phyloP scores from a whole-genome alignment of 768 basidiomycete genomes.

The Tylopilus cervinicoccineus region DNA sequence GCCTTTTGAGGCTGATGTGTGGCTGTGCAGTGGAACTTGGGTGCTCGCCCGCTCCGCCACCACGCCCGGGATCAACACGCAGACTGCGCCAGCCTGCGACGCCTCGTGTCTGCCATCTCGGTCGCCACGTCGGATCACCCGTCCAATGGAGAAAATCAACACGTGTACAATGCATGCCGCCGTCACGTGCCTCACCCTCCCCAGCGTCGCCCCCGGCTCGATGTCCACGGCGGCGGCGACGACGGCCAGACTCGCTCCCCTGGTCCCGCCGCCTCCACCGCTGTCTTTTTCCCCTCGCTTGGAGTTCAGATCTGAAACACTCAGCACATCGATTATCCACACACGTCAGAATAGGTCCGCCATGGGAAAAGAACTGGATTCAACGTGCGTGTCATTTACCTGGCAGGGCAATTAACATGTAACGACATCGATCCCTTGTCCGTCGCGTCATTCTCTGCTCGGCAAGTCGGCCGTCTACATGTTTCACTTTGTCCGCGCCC shows the following conservation, averaged over 20 bases:
- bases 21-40: no score
- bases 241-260: no score
- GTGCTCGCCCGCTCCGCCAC: no score
- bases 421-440: conserved; percentile 3
- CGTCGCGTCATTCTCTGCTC: conserved; percentile 1
- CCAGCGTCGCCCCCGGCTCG: not conserved
- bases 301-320: conserved; percentile 4
- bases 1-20: conserved; percentile 30
- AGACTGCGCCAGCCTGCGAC: not conserved
- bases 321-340: not conserved
- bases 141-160: conserved; percentile 17
- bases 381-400: conserved; percentile 7
- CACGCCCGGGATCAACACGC: conserved; percentile 20
- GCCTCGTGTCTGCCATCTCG: conserved; percentile 20
- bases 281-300: not conserved
- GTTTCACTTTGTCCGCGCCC: no score
- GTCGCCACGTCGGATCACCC: conserved; percentile 17
- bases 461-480: not conserved
- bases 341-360: not conserved
- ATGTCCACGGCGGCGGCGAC: no score
- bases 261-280: not conserved
- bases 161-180: conserved; percentile 23
- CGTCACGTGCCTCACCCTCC: conserved; percentile 3
- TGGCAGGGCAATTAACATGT: not conserved
- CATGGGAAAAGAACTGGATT: conserved; percentile 10